These are phyloP conservation scores for Phytophthora quininea DNA, from an alignment of 352 stramenopile species.

Conservation along the genomic window DNA sequence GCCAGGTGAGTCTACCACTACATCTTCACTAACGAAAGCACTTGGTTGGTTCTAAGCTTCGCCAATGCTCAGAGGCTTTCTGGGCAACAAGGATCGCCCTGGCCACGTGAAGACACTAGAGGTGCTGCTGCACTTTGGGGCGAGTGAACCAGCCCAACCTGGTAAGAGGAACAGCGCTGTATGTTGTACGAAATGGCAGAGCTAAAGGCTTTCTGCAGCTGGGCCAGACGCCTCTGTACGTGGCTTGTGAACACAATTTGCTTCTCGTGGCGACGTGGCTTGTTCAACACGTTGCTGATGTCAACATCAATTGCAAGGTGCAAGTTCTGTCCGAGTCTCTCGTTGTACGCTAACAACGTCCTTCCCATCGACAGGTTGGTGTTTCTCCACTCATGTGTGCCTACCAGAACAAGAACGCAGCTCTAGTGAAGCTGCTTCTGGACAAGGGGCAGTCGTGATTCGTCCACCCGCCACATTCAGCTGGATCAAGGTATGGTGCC, in stretches of 20 bases:
- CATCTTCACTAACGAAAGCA: background rate
- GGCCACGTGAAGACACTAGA: slow-evolving; percentile 64
- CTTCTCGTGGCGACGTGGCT: slow-evolving; percentile 50
- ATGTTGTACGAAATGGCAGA: background rate
- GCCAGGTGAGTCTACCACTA: slow-evolving; percentile 34
- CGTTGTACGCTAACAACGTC: background rate
- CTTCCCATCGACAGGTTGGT: slow-evolving; percentile 20
- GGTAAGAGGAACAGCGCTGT: slow-evolving; percentile 19
- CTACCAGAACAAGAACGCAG: slow-evolving; percentile 57
- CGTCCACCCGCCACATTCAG: slow-evolving; percentile 38
- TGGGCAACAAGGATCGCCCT: slow-evolving; percentile 52
- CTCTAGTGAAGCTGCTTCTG: slow-evolving; percentile 51
- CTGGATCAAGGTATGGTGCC: slow-evolving; percentile 39
- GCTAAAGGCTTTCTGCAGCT: slow-evolving; percentile 32
- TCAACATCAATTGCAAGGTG: slow-evolving; percentile 61
- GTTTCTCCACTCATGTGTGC: slow-evolving; percentile 60
- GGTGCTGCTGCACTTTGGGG: slow-evolving; percentile 58
- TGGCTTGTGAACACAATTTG: slow-evolving; percentile 61
- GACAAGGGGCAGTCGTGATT: slow-evolving; percentile 46
- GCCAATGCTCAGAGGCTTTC: slow-evolving; percentile 28
- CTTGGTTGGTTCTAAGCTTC: background rate
- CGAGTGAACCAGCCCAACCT: slow-evolving; percentile 61
- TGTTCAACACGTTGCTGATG: slow-evolving; percentile 54
- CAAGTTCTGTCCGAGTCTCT: no score
- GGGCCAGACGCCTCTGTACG: slow-evolving; percentile 61